These are phyloP conservation scores for Drechmeria coniospora DNA, from an alignment of 2,329 filamentous ascomycete genomes.

Conservation along the genomic window DNA sequence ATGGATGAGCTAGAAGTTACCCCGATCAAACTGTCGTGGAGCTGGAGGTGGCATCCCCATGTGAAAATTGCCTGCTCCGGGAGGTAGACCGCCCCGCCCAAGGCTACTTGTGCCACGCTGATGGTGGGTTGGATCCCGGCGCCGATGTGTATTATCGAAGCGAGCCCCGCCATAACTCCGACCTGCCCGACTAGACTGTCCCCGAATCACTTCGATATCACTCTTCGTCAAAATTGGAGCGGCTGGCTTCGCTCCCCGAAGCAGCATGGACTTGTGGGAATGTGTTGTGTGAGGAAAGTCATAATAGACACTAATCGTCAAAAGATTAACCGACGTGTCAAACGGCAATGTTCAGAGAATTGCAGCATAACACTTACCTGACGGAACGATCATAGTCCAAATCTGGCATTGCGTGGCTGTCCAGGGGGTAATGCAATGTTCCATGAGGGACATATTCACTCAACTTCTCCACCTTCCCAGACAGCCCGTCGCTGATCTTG, in stretches of 20 bases:
- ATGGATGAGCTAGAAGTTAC: too few relatives aligned
- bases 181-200: constrained; percentile 40
- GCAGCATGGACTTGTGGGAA: constrained; percentile 83
- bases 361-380: constrained; percentile 36
- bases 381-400: constrained; percentile 78
- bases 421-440: constrained; percentile 62
- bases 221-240: constrained; percentile 55
- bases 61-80: too few relatives aligned
- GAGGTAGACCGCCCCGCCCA: too few relatives aligned
- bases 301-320: constrained; percentile 59
- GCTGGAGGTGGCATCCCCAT: too few relatives aligned
- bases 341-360: neutral
- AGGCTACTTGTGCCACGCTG: too few relatives aligned
- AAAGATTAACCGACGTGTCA: constrained; percentile 14
- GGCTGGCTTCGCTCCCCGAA: constrained; percentile 66
- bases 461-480: constrained; percentile 69
- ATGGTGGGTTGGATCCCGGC: too few relatives aligned
- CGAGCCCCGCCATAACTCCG: constrained; percentile 13
- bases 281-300: constrained; percentile 59
- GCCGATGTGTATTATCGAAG: constrained; percentile 10
- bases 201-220: constrained; percentile 60
- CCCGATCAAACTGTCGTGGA: too few relatives aligned
- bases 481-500: constrained; percentile 58
- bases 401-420: constrained; percentile 54
- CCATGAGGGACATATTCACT: constrained; percentile 74